Conservation (phyloP, 805 yeast species). For the Phaffomyces thermotolerans region DNA sequence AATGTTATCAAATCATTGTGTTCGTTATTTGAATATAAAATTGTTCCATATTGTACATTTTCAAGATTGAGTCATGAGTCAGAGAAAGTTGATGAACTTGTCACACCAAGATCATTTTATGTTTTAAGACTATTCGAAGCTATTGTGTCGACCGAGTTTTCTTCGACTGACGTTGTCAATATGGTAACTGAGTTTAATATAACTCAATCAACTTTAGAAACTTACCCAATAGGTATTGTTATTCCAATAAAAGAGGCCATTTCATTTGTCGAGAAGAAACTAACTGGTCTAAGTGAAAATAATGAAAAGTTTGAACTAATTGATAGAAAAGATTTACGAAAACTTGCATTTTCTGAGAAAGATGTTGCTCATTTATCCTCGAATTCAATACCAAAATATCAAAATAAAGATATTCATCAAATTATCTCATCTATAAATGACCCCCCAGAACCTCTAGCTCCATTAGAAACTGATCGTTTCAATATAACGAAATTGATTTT, state of each 20-base stretch:
- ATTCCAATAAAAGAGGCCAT: constrained; percentile 61
- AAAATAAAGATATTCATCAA: constrained; percentile 36
- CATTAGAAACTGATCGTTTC: constrained; percentile 60
- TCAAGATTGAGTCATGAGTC: constrained; percentile 61
- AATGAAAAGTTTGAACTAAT: constrained; percentile 44
- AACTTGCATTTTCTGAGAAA: constrained; percentile 7
- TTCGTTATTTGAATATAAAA: constrained; percentile 38
- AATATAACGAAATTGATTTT: constrained; percentile 67
- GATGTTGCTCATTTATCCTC: constrained; percentile 3
- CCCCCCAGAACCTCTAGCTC: constrained; percentile 45
- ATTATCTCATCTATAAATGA: constrained; percentile 32
- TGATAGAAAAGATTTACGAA: constrained; percentile 59
- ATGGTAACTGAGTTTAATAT: constrained; percentile 55
- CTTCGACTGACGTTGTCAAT: constrained; percentile 48
- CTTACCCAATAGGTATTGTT: constrained; percentile 67
- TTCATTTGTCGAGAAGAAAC: constrained; percentile 44
- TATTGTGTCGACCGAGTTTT: constrained; percentile 45
- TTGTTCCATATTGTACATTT: constrained; percentile 53
- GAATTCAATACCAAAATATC: constrained; percentile 2
- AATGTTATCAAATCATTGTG: constrained; percentile 48
- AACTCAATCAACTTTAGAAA: constrained; percentile 44
- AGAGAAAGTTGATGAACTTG: constrained; percentile 47
- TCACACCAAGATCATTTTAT: constrained; percentile 62
- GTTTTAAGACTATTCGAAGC: constrained; percentile 56
- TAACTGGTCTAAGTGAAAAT: constrained; percentile 39